A percentile compares a stretch with the other conserved stretches of the same genome.
These are phyloP conservation scores for Endothia cerciana DNA, from an alignment of 2,329 filamentous ascomycete genomes.

Conservation along the genomic window DNA sequence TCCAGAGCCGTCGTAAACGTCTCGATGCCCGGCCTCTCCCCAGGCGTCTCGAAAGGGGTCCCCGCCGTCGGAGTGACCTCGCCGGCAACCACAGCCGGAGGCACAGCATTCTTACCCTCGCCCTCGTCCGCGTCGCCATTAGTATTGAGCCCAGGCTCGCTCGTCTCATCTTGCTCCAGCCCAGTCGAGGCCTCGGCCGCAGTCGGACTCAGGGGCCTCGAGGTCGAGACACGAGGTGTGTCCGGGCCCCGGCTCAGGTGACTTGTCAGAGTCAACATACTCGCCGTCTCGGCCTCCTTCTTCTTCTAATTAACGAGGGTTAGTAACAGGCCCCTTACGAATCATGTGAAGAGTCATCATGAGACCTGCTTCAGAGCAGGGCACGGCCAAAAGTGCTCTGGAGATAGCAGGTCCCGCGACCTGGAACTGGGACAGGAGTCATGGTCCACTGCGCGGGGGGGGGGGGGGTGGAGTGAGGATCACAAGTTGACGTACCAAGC, in stretches of 20 bases:
- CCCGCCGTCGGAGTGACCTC: constrained; percentile 22
- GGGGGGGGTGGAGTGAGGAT: no score
- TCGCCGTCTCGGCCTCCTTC: constrained; percentile 66
- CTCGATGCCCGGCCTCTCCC: constrained; percentile 50
- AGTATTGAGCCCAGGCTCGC: neutral
- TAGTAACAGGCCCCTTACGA: no score
- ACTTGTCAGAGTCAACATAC: constrained; percentile 69
- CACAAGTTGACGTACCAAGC: constrained; percentile 42
- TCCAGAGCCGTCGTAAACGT: constrained; percentile 60
- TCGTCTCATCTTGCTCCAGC: constrained; percentile 14
- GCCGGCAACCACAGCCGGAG: constrained; percentile 7
- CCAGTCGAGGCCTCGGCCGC: neutral
- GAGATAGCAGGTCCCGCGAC: no score
- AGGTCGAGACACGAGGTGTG: constrained; percentile 34
- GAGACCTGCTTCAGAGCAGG: no score
- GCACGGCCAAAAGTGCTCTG: no score
- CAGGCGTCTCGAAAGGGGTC: constrained; percentile 12
- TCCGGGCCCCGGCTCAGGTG: constrained; percentile 36
- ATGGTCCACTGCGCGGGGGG: no score
- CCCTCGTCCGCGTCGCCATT: neutral
- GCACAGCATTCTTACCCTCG: constrained; percentile 8
- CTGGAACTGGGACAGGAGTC: no score
- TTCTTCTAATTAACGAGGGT: no score
- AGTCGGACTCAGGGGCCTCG: constrained; percentile 41
- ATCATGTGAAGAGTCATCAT: no score